Evolutionary conservation across 2,329 filamentous ascomycete genomes (phyloP), one percentile per base, ranked within the genome.

Genomic region (Plectosphaerella sp.): DNA sequence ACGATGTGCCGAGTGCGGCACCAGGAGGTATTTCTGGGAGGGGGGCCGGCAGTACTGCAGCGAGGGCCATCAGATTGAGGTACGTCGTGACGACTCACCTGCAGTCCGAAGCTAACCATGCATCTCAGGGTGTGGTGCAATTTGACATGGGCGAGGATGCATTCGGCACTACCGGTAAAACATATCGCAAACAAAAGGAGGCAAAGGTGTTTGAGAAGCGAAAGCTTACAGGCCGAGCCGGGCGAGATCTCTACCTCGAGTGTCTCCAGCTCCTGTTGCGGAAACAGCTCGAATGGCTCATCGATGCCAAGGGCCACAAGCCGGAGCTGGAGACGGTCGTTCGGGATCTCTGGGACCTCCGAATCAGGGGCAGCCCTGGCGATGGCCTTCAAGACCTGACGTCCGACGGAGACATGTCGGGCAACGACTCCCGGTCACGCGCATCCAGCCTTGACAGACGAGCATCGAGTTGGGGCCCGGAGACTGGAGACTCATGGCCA

Each of bases 211-310:
- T 75, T 47, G 71, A 78, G 46, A 75, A 74, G 47, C 73, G 74
- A 53, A 79, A 86, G 62, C 74, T 89, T 48, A 67, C 67, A 6
- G 92, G 92, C 42, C 75, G 81, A 46, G 78, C 83, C 50, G 93
- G 88, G 14, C 83, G 85, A 57, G 83, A 88, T 57, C 79, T 97
- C 22, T 97, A 89, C 65, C 75, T 97, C 36, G 88, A 96, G 65
- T 87, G 84, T 57, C 81, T 95, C 54, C 93, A 97, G 68, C 75
- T 96, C 33, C 79, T 97, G 47, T 73, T 99, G 25, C 84, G 91
- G 65, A 89, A 88, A 63, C 93, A 97, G 72, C 72, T 90, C 15
- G 71, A 82, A 62, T 92, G 87, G 77, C 74, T 97, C 28, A 74
- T 96, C 14, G 72, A 80, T 20, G 73, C 77, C 6, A 84, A 85